Evolutionary conservation across 2,329 filamentous ascomycete genomes (phyloP).

Genomic region (Monosporascus sp.): DNA sequence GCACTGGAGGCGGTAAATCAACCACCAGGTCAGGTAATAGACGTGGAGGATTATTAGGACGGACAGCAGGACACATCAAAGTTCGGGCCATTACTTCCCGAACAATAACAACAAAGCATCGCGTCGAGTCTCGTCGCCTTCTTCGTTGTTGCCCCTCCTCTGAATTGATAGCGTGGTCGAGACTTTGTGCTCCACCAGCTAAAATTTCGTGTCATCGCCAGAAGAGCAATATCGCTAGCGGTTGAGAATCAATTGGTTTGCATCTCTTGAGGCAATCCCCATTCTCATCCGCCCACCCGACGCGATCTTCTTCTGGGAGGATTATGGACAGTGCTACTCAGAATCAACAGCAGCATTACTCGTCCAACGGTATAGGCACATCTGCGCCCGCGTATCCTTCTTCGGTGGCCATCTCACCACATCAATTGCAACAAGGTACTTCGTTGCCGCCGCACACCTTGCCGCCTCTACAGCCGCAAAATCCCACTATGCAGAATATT

Average conservation of each 20-base stretch:
- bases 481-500: slow-evolving; percentile 43
- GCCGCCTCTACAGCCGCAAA: slow-evolving; percentile 46
- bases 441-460: slow-evolving; percentile 48
- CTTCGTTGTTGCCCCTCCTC: slow-evolving; percentile 2
- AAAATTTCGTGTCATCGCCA: neutral
- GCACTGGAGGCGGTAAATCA: slow-evolving; percentile 20
- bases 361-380: slow-evolving; percentile 52
- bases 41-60: slow-evolving; percentile 24
- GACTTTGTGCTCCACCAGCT: neutral
- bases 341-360: slow-evolving; percentile 38
- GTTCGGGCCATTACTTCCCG: slow-evolving; percentile 14
- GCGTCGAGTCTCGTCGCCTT: slow-evolving; percentile 2
- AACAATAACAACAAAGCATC: slow-evolving; percentile 5
- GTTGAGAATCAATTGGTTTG: slow-evolving; percentile 10
- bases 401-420: slow-evolving; percentile 45
- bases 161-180: neutral
- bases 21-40: slow-evolving; percentile 23
- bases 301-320: slow-evolving; percentile 25
- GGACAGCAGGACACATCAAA: slow-evolving; percentile 9
- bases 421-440: slow-evolving; percentile 42
- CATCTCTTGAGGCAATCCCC: slow-evolving; percentile 17
- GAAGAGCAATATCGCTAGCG: neutral
- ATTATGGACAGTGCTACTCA: slow-evolving; percentile 45
- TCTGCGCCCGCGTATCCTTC: slow-evolving; percentile 47
- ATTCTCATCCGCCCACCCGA: slow-evolving; percentile 15